Conservation (phyloP, 2,329 filamentous ascomycete species). For the Metarhizium sp. region DNA sequence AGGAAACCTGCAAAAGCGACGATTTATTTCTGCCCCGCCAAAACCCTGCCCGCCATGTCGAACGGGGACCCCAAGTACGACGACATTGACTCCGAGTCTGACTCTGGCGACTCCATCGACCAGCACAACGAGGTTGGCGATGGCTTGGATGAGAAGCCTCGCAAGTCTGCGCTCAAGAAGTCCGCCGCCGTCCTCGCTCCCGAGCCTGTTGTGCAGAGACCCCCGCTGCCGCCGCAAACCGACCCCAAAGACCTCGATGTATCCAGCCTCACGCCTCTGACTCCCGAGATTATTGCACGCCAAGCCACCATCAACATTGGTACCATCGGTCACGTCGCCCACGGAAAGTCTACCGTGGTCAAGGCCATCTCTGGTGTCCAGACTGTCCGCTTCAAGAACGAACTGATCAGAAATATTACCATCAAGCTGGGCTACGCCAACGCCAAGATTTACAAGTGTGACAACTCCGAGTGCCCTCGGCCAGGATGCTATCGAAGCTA, state of each 20-base stretch:
- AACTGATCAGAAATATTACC: constrained; percentile 97
- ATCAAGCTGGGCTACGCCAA: constrained; percentile 99
- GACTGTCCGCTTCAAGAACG: constrained; percentile 99
- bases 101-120: constrained; percentile 55
- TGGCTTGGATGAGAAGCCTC: constrained; percentile 52
- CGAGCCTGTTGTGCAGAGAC: constrained; percentile 44
- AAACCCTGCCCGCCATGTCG: constrained; percentile 33
- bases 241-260: constrained; percentile 85
- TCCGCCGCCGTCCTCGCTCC: constrained; percentile 37
- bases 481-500: constrained; percentile 94
- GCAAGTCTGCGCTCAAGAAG: constrained; percentile 86
- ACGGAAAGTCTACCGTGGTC: constrained; percentile 97
- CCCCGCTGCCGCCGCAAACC: constrained; percentile 71
- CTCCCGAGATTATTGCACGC: constrained; percentile 92
- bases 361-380: constrained; percentile 99
- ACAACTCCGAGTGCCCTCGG: constrained; percentile 81
- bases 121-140: constrained; percentile 45
- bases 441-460: constrained; percentile 98
- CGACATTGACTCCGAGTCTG: constrained; percentile 65
- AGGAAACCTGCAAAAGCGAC: not conserved
- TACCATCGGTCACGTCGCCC: constrained; percentile 96
- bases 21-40: constrained; percentile 18
- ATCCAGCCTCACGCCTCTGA: constrained; percentile 69
- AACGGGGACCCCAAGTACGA: constrained; percentile 56
- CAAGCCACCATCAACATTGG: constrained; percentile 99